Base-by-base conservation (phyloP, 2,329 filamentous ascomycete species). In the Mycosphaerella arachidis region DNA sequence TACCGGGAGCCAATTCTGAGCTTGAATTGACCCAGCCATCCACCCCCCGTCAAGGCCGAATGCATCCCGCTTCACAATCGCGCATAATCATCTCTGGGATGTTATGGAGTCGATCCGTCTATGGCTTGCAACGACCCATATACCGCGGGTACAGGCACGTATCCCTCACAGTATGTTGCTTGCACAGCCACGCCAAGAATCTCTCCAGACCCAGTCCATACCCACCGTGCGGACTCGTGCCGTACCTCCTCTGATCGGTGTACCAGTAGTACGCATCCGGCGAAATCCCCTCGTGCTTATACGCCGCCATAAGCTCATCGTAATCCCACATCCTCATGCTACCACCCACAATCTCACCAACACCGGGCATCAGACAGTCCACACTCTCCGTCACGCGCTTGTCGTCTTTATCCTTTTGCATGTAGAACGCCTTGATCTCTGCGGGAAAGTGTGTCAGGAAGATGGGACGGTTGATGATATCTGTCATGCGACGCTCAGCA, bases 351-450 rank as follows among this genome's bases (percentile, higher is more conserved):
- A 97, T 96, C 81, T 97, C 94, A 61, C 94, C 94, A 29, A 99
- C 94, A 67, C 91, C 91, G 10, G 94, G 94, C 92, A 99, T 88
- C 63, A 89, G 74, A 61, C 84, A 84, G 66, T 99, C 94, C 13
- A 97, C 93, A 63, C 86, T 91, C 82, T 99, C 93, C 0, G 94
- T 99, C 30, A 97, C 91, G 29, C 92, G 85, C 31, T 77, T 79
- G 73, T 99, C 94, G 31, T 83, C 77, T 48, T 82, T 81, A 69
- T 93, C 94, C 78, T 89, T 92, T 78, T 92, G 88, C 94, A 99
- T 99, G 84, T 99, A 99, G 77, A 99, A 99, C 1, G 94, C 90
- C 83, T 99, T 99, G 83, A 99, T 96, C 79, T 93, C 91, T 61
- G 87, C 87, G 20, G 94, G 94, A 85, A 99, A 99, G 78, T 97